phyloP scores from a whole-genome alignment of 2,329 filamentous ascomycete species.

The Talaromyces sp. region DNA sequence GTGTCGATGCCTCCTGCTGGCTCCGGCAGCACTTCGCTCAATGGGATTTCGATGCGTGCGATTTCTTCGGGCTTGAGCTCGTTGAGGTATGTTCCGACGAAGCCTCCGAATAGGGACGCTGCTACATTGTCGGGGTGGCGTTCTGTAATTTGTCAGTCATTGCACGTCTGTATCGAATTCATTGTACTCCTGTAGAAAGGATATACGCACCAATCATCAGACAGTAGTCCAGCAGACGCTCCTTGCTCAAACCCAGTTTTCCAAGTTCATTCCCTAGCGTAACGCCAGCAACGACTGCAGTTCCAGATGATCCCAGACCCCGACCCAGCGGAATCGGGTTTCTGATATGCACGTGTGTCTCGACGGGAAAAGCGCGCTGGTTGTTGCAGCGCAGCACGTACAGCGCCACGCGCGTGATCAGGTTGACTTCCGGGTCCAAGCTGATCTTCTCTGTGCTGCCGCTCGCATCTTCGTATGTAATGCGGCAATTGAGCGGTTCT shows the following conservation, averaged over 20 bases:
- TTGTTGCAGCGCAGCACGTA: slow-evolving; percentile 93
- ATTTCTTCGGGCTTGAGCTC: slow-evolving; percentile 84
- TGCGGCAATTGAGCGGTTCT: slow-evolving; percentile 59
- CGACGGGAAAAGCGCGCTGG: slow-evolving; percentile 72
- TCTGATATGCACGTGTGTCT: slow-evolving; percentile 88
- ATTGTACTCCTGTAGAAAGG: not conserved
- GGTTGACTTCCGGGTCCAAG: slow-evolving; percentile 77
- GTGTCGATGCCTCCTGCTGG: slow-evolving; percentile 90
- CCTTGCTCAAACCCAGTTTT: slow-evolving; percentile 67
- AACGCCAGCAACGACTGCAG: slow-evolving; percentile 93
- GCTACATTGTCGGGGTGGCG: slow-evolving; percentile 92
- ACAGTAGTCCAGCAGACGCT: slow-evolving; percentile 88
- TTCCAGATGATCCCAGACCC: slow-evolving; percentile 89
- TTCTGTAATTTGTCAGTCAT: slow-evolving; percentile 36
- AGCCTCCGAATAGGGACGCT: slow-evolving; percentile 89
- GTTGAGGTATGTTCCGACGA: slow-evolving; percentile 94
- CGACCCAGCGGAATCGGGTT: slow-evolving; percentile 92
- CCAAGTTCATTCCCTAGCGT: slow-evolving; percentile 86
- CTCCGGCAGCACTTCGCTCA: slow-evolving; percentile 85
- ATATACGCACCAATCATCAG: slow-evolving; percentile 75
- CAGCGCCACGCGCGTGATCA: slow-evolving; percentile 88
- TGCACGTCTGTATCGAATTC: not conserved
- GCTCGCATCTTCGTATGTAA: slow-evolving; percentile 85
- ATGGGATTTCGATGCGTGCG: slow-evolving; percentile 84
- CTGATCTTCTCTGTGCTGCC: slow-evolving; percentile 67